phyloP scores from a whole-genome alignment of 495 filamentous ascomycete genomes.

The Thozetella sp. region DNA sequence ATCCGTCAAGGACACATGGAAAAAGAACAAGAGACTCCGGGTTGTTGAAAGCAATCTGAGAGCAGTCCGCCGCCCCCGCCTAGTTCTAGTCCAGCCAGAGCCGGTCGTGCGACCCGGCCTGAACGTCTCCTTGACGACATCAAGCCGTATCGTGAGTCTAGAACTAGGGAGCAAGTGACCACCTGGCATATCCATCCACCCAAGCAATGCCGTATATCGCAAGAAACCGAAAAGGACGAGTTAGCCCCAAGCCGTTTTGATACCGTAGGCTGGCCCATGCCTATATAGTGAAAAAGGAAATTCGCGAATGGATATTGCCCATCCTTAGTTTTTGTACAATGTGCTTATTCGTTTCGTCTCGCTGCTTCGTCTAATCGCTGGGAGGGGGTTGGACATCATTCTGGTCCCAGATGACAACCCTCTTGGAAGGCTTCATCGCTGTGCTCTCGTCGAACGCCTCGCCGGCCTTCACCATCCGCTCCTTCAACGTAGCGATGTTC shows the following conservation, averaged over 20 bases:
- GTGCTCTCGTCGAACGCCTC: neutral
- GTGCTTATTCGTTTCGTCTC: neutral
- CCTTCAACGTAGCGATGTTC: neutral
- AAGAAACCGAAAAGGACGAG: neutral
- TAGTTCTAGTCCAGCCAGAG: neutral
- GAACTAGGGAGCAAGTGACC: neutral
- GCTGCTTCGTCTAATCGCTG: neutral
- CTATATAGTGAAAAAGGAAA: slow-evolving; percentile 3
- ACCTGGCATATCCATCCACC: neutral
- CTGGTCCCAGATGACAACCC: neutral
- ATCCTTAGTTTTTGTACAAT: neutral
- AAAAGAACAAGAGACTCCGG: neutral
- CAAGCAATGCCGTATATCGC: neutral
- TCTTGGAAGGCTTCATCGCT: neutral
- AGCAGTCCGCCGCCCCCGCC: neutral
- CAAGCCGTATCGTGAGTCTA: neutral
- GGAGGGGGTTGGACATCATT: neutral
- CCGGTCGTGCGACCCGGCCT: neutral
- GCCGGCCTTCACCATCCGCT: neutral
- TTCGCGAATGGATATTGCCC: neutral
- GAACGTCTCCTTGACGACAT: slow-evolving; percentile 1
- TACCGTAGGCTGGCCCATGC: neutral
- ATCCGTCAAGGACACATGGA: neutral
- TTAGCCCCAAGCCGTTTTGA: neutral
- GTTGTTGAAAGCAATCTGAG: neutral